Conservation (phyloP, 805 yeast species). For the Candida quercuum region DNA sequence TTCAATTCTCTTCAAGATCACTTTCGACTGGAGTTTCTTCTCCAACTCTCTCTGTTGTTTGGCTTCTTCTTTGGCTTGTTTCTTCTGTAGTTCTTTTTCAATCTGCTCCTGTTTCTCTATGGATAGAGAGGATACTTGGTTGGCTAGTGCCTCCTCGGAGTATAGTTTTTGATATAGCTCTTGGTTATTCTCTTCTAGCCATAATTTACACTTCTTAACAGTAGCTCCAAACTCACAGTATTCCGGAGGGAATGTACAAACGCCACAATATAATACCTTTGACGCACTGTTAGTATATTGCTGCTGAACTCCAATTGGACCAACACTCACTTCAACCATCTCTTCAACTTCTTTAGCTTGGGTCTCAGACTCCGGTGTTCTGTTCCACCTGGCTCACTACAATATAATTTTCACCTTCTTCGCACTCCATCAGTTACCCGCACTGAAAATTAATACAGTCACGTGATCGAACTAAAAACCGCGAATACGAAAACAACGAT, state of each 20-base stretch:
- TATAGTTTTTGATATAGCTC: conserved; percentile 58
- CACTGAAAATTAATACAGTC: too few species aligned
- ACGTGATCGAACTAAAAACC: too few species aligned
- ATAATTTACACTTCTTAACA: conserved; percentile 75
- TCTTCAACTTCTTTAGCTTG: not conserved
- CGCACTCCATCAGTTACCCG: too few species aligned
- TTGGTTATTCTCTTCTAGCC: conserved; percentile 61
- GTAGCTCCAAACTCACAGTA: conserved; percentile 89
- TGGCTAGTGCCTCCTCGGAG: conserved; percentile 50
- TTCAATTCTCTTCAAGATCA: conserved; percentile 78
- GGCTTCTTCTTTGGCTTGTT: conserved; percentile 81
- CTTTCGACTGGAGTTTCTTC: conserved; percentile 74
- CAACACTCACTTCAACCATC: conserved; percentile 1
- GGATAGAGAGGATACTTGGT: conserved; percentile 55
- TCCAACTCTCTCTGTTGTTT: conserved; percentile 81
- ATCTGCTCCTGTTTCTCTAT: conserved; percentile 78
- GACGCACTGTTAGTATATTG: not conserved
- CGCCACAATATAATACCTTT: conserved; percentile 61
- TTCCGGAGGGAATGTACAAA: conserved; percentile 82
- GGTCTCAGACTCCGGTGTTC: not conserved
- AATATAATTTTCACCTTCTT: not conserved
- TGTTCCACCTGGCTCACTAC: not conserved
- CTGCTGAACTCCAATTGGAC: not conserved
- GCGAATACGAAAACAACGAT: too few species aligned
- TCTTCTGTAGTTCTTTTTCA: conserved; percentile 74